phyloP scores from a whole-genome alignment of 257 asterid species.

The Solanum arcanum region DNA sequence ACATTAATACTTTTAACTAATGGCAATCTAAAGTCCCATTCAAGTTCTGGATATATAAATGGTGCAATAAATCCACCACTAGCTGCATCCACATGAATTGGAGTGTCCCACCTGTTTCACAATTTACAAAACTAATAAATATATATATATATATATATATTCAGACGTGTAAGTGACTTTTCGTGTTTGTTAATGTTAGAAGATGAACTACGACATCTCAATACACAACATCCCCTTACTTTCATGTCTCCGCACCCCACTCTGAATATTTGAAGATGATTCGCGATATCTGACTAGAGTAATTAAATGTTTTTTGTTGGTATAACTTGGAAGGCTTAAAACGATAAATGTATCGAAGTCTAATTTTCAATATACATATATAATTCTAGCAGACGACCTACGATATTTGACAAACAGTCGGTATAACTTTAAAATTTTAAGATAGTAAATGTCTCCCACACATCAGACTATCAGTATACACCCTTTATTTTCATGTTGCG shows the following conservation, averaged over 20 bases:
- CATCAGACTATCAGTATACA: not conserved
- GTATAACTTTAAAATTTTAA: not conserved
- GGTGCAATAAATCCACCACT: constrained; percentile 97
- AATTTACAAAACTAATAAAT: not conserved
- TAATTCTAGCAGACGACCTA: not conserved
- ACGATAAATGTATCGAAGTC: not conserved
- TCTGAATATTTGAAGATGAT: not conserved
- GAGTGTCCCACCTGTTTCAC: constrained; percentile 64
- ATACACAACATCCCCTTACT: not conserved
- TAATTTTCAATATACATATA: not conserved
- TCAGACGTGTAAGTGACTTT: not conserved
- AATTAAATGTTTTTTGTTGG: not conserved
- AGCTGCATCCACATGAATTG: constrained; percentile 93
- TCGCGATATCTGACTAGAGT: not conserved
- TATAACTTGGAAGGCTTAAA: not conserved
- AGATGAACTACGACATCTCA: not conserved
- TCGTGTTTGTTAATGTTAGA: not conserved
- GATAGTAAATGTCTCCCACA: not conserved
- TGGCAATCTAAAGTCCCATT: constrained; percentile 85
- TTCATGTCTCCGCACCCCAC: no score
- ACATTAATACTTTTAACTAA: constrained; percentile 85
- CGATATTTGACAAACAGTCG: not conserved
- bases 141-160: not conserved
- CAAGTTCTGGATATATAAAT: constrained; percentile 74
- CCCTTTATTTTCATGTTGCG: not conserved